Base-by-base conservation (phyloP, 2,329 filamentous ascomycete species). In the Apiospora kogelbergensis region DNA sequence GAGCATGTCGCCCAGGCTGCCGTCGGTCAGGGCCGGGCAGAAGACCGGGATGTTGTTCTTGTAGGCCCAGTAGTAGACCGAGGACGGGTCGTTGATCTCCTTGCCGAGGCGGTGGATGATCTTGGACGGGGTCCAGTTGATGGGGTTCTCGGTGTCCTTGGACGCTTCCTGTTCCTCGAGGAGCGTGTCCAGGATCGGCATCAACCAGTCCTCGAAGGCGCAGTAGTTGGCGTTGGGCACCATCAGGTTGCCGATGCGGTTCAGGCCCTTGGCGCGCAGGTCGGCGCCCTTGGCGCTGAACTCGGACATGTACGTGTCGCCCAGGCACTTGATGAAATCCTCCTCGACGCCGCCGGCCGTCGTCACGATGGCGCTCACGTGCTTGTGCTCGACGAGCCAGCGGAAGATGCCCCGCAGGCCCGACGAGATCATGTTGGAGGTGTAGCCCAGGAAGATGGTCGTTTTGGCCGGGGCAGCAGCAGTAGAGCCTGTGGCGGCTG, bases 161-260 rank as follows among this genome's bases (percentile, higher is more conserved):
- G 89, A 91, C 0, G 89, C 91, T 79, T 98, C 95, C 80, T 99
- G 96, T 81, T 99, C 96, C 73, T 91, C 91, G 2, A 98, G 86
- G 94, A 99, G 96, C 73, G 84, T 89, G 82, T 98, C 93, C n/a
- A 99, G 85, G 74, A 99, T 97, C 2, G 96, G 96, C 65, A 98
- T 88, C 7, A 99, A 86, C 96, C 96, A 99, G 83, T 99, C 96
- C 79, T 99, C 96, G 75, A 99, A 99, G 7, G 91, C 90, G 80
- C 96, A 98, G 84, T 99, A 97, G 82, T 99, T 99, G 80, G 90
- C 93, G 80, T 99, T 99, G 6, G 96, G 96, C 1, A 99, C 96
- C 26, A 98, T 86, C 1, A 99, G 87, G 77, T 99, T 98, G 66
- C 96, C 96, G 75, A 99, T 98, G 41, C 96, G 90, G 81, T 99